A percentile compares a stretch with the other conserved stretches of the same genome.
Conservation (phyloP, 768 basidiomycete species). For the Tulasnella sp. region DNA sequence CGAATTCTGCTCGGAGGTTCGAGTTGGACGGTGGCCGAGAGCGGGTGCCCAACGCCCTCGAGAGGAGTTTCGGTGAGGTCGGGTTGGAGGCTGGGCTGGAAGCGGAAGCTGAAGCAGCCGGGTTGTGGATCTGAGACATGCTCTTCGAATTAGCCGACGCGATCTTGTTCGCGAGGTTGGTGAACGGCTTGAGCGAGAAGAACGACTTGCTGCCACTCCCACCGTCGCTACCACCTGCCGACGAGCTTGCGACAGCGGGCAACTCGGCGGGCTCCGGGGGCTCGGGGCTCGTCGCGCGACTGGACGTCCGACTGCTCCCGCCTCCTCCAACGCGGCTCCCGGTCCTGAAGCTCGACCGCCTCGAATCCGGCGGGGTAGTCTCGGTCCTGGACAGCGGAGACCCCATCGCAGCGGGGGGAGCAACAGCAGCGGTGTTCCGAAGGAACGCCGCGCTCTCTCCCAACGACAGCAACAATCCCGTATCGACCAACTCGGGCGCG, state of each 20-base stretch:
- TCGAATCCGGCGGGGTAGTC: slow-evolving; percentile 40
- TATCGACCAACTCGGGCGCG: slow-evolving; percentile 71
- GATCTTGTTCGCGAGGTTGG: slow-evolving; percentile 63
- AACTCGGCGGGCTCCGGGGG: slow-evolving; percentile 35
- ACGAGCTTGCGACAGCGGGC: neutral
- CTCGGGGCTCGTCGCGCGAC: slow-evolving; percentile 64
- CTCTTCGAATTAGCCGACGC: neutral
- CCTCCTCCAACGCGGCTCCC: slow-evolving; percentile 39
- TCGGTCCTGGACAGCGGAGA: slow-evolving; percentile 40
- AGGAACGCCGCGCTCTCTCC: slow-evolving; percentile 46
- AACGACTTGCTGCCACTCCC: slow-evolving; percentile 42
- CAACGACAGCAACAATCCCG: slow-evolving; percentile 75
- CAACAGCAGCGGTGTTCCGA: slow-evolving; percentile 38
- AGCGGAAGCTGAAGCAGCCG: neutral
- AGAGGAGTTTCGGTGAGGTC: neutral
- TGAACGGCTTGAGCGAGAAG: slow-evolving; percentile 32
- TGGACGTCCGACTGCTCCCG: slow-evolving; percentile 44
- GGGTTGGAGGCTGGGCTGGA: neutral
- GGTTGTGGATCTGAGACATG: neutral
- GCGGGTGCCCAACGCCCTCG: neutral
- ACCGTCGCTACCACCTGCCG: neutral
- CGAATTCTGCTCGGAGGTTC: slow-evolving; percentile 17
- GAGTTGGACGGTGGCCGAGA: neutral
- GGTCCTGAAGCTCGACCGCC: slow-evolving; percentile 44
- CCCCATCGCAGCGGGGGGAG: slow-evolving; percentile 29